Percentiles rank a stretch among this genome's conserved stretches.
Evolutionary conservation across 768 basidiomycete genomes (phyloP).

Genomic region (Dendrothele bispora): DNA sequence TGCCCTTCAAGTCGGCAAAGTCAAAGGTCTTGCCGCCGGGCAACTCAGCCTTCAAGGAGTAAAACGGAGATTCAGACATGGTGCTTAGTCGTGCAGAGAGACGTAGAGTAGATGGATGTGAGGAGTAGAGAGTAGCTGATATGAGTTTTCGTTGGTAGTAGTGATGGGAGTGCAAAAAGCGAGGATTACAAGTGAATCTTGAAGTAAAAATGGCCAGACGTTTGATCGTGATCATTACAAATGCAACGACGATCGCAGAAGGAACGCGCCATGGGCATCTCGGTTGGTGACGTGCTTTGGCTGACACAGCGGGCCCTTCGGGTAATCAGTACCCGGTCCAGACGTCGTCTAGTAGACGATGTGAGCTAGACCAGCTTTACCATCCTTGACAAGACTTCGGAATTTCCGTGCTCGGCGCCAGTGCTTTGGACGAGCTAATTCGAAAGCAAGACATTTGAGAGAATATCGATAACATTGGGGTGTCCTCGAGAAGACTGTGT

Average conservation of each 20-base stretch:
- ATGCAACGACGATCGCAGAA: too few species aligned
- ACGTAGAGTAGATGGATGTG: background rate
- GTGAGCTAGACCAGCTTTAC: conserved; percentile 28
- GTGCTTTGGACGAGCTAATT: conserved; percentile 48
- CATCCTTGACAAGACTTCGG: conserved; percentile 45
- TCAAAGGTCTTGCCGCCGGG: conserved; percentile 56
- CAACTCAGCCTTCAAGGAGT: conserved; percentile 66
- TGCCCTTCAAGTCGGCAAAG: conserved; percentile 72
- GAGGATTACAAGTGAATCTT: too few species aligned
- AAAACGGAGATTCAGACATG: conserved; percentile 50
- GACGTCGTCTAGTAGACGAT: conserved; percentile 15
- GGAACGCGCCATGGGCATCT: too few species aligned
- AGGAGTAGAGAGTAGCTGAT: background rate
- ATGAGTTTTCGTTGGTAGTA: too few species aligned
- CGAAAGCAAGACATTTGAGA: conserved; percentile 47
- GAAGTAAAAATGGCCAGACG: too few species aligned
- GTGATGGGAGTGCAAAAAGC: too few species aligned
- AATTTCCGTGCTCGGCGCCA: conserved; percentile 45
- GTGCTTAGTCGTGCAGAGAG: conserved; percentile 1
- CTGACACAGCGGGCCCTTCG: too few species aligned
- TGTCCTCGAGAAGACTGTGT: conserved; percentile 57
- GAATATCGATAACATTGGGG: conserved; percentile 47
- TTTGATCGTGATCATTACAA: too few species aligned
- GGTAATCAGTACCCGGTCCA: too few species aligned
- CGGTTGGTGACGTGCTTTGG: too few species aligned